Base-by-base conservation (phyloP, 345 rosid genomes). In the Luvunga scandens region DNA sequence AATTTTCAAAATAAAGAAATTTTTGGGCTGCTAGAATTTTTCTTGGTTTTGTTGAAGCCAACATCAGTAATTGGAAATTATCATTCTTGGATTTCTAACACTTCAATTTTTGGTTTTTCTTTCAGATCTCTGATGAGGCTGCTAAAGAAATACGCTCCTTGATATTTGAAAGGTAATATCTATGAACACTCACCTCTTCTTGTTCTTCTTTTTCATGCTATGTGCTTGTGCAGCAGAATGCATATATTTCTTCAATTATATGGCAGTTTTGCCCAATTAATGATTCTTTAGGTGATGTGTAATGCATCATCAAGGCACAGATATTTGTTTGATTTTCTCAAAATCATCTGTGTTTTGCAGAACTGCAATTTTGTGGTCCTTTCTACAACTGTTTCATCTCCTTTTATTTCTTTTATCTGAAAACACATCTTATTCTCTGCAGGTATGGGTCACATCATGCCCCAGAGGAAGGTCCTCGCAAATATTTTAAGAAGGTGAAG, bases 71-170 rank as follows among this genome's bases (percentile, higher is more conserved):
- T 65, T 55, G 25, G 30, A 63, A 39, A 60, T 66, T 45, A 60
- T 64, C 30, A 25, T 57, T 69, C 38, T 66, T 31, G 30, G 60
- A 67, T 63, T 81, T 65, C 28, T 60, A 36, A 77, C 69, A 38
- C 36, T 59, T 75, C 62, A 74, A 39, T 71, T 75, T 61, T 79
- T 78, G 76, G 30, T 79, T 76, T 77, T 45, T 79, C 45, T 79
- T 75, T 79, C 85, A 96, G 99, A 89, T 96, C 69, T 93, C 98
- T 76, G 89, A 94, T 76, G 97, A 90, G 87, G 99, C 99, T 86
- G 88, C 90, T 75, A 84, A 78, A 77, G 93, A 87, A 78, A 90
- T 96, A 79, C 92, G 84, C 79, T 83, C 92, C 60, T 85, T 92
- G 83, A 77, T 91, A 81, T 77, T 27, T 81, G 93, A 91, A 86